Evolutionary conservation across 2,329 filamentous ascomycete species (phyloP).

Genomic region (Penicillium expansum): DNA sequence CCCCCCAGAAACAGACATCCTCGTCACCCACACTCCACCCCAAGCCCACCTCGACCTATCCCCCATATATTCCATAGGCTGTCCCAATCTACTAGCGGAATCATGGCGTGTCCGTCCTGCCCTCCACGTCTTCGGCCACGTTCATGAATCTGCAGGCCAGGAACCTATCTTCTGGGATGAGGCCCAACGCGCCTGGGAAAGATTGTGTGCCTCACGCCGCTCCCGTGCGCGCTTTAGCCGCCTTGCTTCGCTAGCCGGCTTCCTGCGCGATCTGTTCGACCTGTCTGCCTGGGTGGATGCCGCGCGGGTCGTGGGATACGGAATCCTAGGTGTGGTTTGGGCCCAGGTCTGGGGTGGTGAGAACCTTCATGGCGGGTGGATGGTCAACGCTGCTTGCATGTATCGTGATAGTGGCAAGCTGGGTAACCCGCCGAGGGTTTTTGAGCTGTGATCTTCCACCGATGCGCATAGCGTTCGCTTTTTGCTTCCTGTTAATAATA

Average conservation of each 20-base stretch:
- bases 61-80: conserved; percentile 63
- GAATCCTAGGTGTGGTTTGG: conserved; percentile 58
- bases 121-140: conserved; percentile 81
- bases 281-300: conserved; percentile 48
- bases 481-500: conserved; percentile 1
- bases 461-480: not conserved
- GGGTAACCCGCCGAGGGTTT: conserved; percentile 39
- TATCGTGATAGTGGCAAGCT: conserved; percentile 38
- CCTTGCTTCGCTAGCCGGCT: conserved; percentile 25
- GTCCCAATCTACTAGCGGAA: conserved; percentile 67
- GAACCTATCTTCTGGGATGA: conserved; percentile 73
- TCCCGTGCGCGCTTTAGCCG: conserved; percentile 25
- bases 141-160: conserved; percentile 71
- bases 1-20: conserved; percentile 69
- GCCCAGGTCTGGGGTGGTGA: conserved; percentile 58
- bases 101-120: conserved; percentile 70
- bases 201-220: conserved; percentile 49
- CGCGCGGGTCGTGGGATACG: conserved; percentile 51
- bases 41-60: conserved; percentile 63
- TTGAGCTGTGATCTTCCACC: conserved; percentile 27
- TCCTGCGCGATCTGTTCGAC: conserved; percentile 39
- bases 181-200: conserved; percentile 68
- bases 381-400: conserved; percentile 60
- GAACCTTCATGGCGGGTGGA: conserved; percentile 44
- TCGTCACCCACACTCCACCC: conserved; percentile 79